Base-by-base conservation (phyloP, 345 rosid genomes). In the Adansonia digitata region DNA sequence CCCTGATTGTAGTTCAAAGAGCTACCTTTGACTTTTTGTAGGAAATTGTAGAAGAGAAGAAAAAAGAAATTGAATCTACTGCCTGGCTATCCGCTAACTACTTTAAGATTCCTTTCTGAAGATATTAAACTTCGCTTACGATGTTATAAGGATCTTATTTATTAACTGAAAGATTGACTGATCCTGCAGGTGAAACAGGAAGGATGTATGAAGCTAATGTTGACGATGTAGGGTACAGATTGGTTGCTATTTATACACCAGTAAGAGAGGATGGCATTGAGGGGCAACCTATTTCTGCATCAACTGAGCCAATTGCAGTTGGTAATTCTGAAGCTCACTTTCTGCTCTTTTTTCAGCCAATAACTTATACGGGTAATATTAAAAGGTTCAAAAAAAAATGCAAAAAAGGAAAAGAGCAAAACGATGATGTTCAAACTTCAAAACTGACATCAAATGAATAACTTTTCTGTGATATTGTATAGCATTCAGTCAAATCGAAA, bases 211-310 rank as follows among this genome's bases (percentile, higher is more conserved):
- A 94, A 85, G 97, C 97, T 73, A 92, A 94, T 87, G 98, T 92
- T n/a, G 98, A 94, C 83, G 98, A 94, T 81, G 98, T 94, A 71
- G 97, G 98, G 29, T 94, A 94, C 81, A 86, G 98, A 78, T 74
- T 94, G 63, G 98, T 94, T 45, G 95, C 93, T 74, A 80, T 94
- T 67, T 92, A 92, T 77, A 90, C 97, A 71, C 98, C 97, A 14
- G 75, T 88, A 39, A 86, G 97, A 75, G 97, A 94, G 39, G 98
- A 94, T 82, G 98, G 97, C 76, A 83, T 89, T 37, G 97, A 94
- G 84, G 98, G 98, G 67, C 97, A 86, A 81, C 98, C 98, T 37
- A 89, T 92, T 77, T 94, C 98, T 78, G 97, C 97, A 78, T 92
- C 98, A 66, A 94, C 98, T 20, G 98, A 94, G 74, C 91, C 93